Base-by-base conservation (phyloP, 2,329 filamentous ascomycete genomes). In the Neofusicoccum laricinum region DNA sequence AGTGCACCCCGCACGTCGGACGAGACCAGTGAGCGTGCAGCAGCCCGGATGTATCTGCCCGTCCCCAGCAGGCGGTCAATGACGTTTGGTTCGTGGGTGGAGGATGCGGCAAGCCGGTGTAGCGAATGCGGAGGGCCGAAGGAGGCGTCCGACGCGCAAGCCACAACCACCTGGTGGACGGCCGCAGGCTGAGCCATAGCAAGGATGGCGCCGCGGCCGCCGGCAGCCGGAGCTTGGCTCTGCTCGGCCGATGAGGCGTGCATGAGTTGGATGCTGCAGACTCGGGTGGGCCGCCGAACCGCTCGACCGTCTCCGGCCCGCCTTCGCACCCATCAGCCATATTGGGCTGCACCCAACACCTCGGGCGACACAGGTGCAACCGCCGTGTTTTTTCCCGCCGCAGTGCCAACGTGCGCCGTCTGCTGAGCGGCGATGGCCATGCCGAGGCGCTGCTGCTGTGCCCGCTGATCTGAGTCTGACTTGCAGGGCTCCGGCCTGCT, bases 401-500 rank as follows among this genome's bases (percentile, higher is more conserved):
- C 21, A 32, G 53, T 8, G 36, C 36, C 51, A 43, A 30, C 51
- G 50, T 21, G 38, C 19, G 55, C 11, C 15, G 21, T 15, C 11
- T 8, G 40, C 7, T 46, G 51, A 32, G 51, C 50, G 50, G 50
- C 38, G 36, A 57, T n/a, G 21, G 51, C 55, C 55, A 46, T 38
- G 55, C 40, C 21, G 55, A 46, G 55, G 55, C 55, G 55, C 21
- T 59, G 55, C 40, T 59, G 55, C 40, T 38, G 55, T 45, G 41
- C 41, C 38, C 55, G 55, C 55, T 59, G 55, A 59, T 59, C 41
- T 59, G 55, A 59, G 41, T 59, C 55, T 59, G 30, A 59, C 55
- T 36, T 36, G 55, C 55, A 59, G 55, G 55, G 40, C 46, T 34
- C 40, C 40, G 55, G 11, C 21, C 53, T 32, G 40, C 12, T 45